Evolutionary conservation across 2,329 filamentous ascomycete genomes (phyloP).

Genomic region (Pseudophaeomoniella oleicola): DNA sequence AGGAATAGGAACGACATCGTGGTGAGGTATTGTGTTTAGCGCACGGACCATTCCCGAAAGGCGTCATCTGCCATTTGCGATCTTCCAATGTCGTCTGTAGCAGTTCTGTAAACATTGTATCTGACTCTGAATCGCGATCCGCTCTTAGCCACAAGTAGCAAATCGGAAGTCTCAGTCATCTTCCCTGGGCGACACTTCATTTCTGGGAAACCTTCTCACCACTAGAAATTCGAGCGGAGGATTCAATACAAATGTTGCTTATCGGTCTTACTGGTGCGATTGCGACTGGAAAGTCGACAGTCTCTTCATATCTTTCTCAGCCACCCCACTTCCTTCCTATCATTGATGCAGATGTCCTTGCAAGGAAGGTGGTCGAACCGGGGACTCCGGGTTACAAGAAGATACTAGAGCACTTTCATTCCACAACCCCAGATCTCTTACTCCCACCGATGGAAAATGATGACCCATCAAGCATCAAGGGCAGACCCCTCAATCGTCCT

Average conservation of each 20-base stretch:
- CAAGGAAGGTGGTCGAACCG: slow-evolving; percentile 86
- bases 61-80: too few species aligned
- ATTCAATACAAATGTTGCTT: slow-evolving; percentile 65
- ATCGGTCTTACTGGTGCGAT: slow-evolving; percentile 95
- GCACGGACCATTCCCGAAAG: too few species aligned
- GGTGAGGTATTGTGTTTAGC: too few species aligned
- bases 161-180: too few species aligned
- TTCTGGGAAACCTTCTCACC: too few species aligned
- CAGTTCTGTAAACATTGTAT: too few species aligned
- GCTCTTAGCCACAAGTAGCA: too few species aligned
- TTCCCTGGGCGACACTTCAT: too few species aligned
- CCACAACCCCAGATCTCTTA: slow-evolving; percentile 75
- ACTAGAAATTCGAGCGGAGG: too few species aligned
- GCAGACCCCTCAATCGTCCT: slow-evolving; percentile 67
- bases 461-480: slow-evolving; percentile 30
- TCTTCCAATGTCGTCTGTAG: too few species aligned
- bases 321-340: slow-evolving; percentile 77
- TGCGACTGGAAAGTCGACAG: slow-evolving; percentile 94
- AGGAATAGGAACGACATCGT: too few species aligned
- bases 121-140: too few species aligned
- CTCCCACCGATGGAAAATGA: slow-evolving; percentile 37
- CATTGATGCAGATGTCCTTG: slow-evolving; percentile 85
- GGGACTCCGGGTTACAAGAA: slow-evolving; percentile 70
- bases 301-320: slow-evolving; percentile 65
- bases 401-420: slow-evolving; percentile 68